These are phyloP conservation scores for Vitis amurensis DNA, from an alignment of 164 flowering plant species.

Conservation along the genomic window DNA sequence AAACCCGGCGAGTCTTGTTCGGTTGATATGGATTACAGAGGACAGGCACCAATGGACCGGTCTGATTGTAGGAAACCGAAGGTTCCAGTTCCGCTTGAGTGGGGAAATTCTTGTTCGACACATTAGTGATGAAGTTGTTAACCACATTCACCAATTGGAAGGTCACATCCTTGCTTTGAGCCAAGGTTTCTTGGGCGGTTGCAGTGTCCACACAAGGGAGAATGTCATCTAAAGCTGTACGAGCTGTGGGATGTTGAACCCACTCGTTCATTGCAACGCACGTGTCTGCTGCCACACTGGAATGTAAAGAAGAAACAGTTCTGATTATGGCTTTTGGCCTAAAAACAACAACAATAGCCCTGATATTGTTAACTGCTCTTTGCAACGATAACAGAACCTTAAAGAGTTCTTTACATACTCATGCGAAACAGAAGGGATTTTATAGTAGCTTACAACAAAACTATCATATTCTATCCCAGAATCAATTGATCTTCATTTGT, in stretches of 20 bases:
- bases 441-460: too few species aligned
- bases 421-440: too few species aligned
- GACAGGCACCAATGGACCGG: conserved; percentile 55
- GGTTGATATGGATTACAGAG: conserved; percentile 50
- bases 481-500: too few species aligned
- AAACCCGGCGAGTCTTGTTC: conserved; percentile 29
- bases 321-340: too few species aligned
- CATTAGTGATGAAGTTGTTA: conserved; percentile 17
- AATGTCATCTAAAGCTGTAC: conserved; percentile 32
- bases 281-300: conserved; percentile 34
- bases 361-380: too few species aligned
- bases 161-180: conserved; percentile 17
- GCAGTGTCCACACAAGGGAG: conserved; percentile 38
- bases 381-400: too few species aligned
- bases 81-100: conserved; percentile 7
- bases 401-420: too few species aligned
- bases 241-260: conserved; percentile 34
- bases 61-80: conserved; percentile 28
- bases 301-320: too few species aligned
- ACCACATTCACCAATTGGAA: conserved; percentile 14
- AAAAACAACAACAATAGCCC: too few species aligned
- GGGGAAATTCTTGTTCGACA: conserved; percentile 23
- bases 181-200: conserved; percentile 27
- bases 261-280: conserved; percentile 49
- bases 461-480: too few species aligned